Conservation (phyloP, 345 rosid species). For the Psidium guajava region DNA sequence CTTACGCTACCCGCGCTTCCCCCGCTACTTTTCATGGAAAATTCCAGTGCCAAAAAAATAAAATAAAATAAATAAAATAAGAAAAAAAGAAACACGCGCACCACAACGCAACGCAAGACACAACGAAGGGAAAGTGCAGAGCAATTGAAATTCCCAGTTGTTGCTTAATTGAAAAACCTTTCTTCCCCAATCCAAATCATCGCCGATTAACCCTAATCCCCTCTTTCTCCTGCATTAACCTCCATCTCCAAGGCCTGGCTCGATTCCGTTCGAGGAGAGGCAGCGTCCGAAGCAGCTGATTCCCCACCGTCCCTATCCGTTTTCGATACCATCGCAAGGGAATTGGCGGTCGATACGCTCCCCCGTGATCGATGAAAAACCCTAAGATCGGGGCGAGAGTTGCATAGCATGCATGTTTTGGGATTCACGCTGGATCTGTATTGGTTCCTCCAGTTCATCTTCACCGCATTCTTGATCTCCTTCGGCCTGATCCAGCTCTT, state of each 20-base stretch:
- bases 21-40: neutral
- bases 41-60: neutral
- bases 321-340: no score
- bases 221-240: neutral
- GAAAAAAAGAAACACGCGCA: no score
- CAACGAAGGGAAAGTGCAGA: neutral
- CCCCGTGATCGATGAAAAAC: constrained; percentile 5
- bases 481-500: constrained; percentile 50
- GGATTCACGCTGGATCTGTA: constrained; percentile 55
- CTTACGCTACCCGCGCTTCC: no score
- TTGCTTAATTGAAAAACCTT: neutral
- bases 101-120: no score
- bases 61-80: no score
- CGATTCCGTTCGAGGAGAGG: neutral
- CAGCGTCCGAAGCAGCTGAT: neutral
- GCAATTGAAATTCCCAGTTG: neutral
- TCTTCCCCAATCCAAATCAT: neutral
- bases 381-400: constrained; percentile 1
- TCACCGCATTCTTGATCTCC: constrained; percentile 38
- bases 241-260: neutral
- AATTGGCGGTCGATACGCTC: neutral
- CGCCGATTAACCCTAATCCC: neutral
- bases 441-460: constrained; percentile 55
- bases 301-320: neutral
- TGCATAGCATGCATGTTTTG: constrained; percentile 12